Evolutionary conservation across 129 eudicot genomes (phyloP).

Genomic region (Silybum marianum): DNA sequence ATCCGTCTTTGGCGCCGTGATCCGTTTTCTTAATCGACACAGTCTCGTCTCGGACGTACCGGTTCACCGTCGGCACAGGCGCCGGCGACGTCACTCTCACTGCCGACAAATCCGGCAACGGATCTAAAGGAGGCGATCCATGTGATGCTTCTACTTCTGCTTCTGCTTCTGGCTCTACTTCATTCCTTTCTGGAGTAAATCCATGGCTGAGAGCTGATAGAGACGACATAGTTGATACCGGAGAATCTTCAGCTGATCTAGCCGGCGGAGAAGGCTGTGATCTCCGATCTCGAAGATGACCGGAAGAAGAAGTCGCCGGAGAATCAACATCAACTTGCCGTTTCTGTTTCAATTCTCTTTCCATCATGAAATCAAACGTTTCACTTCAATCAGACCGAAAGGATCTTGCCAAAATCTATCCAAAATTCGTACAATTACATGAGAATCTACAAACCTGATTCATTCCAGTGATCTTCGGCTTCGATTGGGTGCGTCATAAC

Average conservation of each 20-base stretch:
- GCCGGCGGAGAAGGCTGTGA: constrained; percentile 34
- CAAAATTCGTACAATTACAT: not conserved
- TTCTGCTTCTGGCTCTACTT: constrained; percentile 16
- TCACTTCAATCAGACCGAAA: not conserved
- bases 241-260: constrained; percentile 39
- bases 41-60: constrained; percentile 42
- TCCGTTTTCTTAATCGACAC: constrained; percentile 40
- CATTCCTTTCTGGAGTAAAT: constrained; percentile 39
- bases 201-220: constrained; percentile 41
- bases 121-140: constrained; percentile 32
- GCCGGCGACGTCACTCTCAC: constrained; percentile 22
- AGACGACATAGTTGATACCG: constrained; percentile 38
- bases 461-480: constrained; percentile 1
- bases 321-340: constrained; percentile 15
- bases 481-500: constrained; percentile 12
- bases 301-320: constrained; percentile 28
- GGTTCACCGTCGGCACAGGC: constrained; percentile 42
- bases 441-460: not conserved
- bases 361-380: constrained; percentile 29
- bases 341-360: constrained; percentile 23
- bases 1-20: constrained; percentile 36
- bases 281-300: constrained; percentile 35
- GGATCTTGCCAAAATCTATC: not conserved
- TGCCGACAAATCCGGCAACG: constrained; percentile 36
- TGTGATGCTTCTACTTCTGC: not conserved